phyloP scores from a whole-genome alignment of 768 basidiomycete genomes.

The Grammothele lineata region DNA sequence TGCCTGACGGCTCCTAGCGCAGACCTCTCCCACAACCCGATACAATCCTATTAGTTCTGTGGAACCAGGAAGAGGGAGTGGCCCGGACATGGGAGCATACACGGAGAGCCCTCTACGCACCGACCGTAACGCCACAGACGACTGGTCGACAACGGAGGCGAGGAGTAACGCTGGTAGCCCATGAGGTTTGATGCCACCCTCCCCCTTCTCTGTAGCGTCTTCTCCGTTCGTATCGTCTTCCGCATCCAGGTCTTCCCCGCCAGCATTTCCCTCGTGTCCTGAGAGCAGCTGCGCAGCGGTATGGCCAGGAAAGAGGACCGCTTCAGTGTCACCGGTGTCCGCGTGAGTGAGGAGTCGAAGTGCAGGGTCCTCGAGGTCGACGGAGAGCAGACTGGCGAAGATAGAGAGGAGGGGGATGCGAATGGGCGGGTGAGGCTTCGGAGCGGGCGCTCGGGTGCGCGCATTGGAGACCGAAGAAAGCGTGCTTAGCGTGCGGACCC shows the following conservation, averaged over 20 bases:
- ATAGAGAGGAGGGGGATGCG: constrained; percentile 35
- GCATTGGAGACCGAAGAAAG: constrained; percentile 4
- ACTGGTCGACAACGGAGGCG: constrained; percentile 13
- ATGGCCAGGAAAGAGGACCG: constrained; percentile 32
- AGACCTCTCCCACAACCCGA: constrained; percentile 19
- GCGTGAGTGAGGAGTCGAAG: constrained; percentile 33
- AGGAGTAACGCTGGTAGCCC: constrained; percentile 15
- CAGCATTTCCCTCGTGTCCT: too few relatives aligned
- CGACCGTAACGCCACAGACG: constrained; percentile 13
- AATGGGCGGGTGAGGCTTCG: constrained; percentile 29
- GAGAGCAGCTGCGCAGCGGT: constrained; percentile 10
- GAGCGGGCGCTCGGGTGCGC: background rate
- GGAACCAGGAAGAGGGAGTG: constrained; percentile 7
- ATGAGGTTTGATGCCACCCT: background rate
- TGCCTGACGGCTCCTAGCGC: constrained; percentile 16
- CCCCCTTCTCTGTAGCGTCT: background rate
- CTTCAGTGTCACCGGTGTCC: constrained; percentile 21
- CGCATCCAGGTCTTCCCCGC: background rate
- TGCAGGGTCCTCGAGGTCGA: constrained; percentile 37
- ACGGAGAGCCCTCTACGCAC: constrained; percentile 15
- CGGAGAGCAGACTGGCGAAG: constrained; percentile 30
- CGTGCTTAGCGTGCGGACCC: constrained; percentile 7
- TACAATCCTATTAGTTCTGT: constrained; percentile 12
- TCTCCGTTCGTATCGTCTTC: background rate
- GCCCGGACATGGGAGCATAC: background rate